Evolutionary conservation across 306 rosid species (phyloP).

Genomic region (Dalbergia cultrata): DNA sequence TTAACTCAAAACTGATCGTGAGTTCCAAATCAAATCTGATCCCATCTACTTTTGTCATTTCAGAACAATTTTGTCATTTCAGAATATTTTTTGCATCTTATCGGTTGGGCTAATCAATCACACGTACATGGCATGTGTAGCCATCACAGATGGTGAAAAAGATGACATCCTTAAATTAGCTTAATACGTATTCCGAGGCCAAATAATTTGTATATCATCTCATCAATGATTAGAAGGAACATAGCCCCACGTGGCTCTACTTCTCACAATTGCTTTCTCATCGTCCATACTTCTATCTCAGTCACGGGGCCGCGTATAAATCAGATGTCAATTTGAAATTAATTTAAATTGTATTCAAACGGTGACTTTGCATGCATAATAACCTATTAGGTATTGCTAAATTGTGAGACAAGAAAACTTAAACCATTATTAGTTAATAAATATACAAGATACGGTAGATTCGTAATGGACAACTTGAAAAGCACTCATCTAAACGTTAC

Average conservation of each 20-base stretch:
- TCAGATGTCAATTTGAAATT: slow-evolving; percentile 8
- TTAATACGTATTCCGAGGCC: slow-evolving; percentile 14
- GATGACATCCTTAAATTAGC: background rate
- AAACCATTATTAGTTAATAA: background rate
- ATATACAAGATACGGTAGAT: background rate
- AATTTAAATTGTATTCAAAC: background rate
- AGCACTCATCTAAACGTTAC: background rate
- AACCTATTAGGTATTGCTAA: background rate
- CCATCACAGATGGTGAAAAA: background rate
- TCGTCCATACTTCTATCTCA: background rate
- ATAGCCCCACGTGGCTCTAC: slow-evolving; percentile 31
- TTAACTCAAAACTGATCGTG: background rate
- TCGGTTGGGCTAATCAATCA: background rate
- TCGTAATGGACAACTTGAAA: background rate
- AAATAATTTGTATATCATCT: slow-evolving; percentile 21
- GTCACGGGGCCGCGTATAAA: slow-evolving; percentile 1
- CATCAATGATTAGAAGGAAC: slow-evolving; percentile 24
- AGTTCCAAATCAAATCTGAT: background rate
- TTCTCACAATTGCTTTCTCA: slow-evolving; percentile 27
- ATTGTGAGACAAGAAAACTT: background rate
- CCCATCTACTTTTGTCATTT: background rate
- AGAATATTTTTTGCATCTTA: background rate
- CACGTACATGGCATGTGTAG: background rate
- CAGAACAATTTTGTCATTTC: background rate
- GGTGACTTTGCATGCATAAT: background rate